Percentiles rank a stretch among this genome's conserved stretches.
Conservation (phyloP, 1,139 yeast genomes). For the Blastobotrys elegans region DNA sequence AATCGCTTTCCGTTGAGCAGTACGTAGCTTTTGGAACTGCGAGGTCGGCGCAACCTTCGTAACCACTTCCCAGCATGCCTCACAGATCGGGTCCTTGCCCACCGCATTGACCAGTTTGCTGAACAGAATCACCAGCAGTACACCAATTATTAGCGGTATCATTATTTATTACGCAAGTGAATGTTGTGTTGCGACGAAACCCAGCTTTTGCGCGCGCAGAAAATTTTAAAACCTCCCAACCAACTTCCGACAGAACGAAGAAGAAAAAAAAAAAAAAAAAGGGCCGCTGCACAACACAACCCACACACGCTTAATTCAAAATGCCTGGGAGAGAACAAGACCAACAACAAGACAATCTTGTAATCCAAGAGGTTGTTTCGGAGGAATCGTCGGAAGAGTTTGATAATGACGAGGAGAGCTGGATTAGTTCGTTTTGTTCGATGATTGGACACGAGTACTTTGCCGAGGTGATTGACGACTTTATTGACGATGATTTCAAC, state of each 20-base stretch:
- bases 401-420: constrained; percentile 40
- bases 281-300: too few relatives aligned
- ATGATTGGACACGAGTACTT: constrained; percentile 89
- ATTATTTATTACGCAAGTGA: too few relatives aligned
- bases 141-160: constrained; percentile 8
- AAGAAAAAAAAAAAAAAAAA: background rate
- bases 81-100: constrained; percentile 28
- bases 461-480: constrained; percentile 88
- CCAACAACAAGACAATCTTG: background rate
- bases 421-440: constrained; percentile 88
- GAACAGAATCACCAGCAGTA: constrained; percentile 5
- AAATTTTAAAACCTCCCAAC: background rate
- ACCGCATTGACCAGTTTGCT: constrained; percentile 20
- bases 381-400: constrained; percentile 19
- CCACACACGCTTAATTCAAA: too few relatives aligned
- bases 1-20: constrained; percentile 44
- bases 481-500: constrained; percentile 94
- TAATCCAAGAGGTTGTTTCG: background rate
- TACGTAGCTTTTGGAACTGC: constrained; percentile 36
- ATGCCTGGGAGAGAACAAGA: background rate
- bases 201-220: background rate
- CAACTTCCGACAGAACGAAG: background rate
- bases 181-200: too few relatives aligned
- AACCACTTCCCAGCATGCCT: constrained; percentile 40
- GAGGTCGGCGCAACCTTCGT: constrained; percentile 36